A percentile compares a stretch with the other conserved stretches of the same genome.
Conservation (phyloP, 352 stramenopile genomes). For the Phytophthora tubulina region DNA sequence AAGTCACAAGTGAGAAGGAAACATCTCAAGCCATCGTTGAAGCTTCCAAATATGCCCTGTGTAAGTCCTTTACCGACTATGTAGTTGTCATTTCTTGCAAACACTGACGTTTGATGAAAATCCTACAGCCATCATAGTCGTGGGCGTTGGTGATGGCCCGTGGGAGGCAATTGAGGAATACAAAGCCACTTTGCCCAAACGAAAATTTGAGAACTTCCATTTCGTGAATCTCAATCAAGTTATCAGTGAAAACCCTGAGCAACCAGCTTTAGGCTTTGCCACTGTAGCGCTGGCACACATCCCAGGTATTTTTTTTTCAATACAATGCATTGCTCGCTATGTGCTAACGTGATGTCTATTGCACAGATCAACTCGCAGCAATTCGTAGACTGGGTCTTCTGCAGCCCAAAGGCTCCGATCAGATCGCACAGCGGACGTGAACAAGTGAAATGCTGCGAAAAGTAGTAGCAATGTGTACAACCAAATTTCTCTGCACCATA, state of each 20-base stretch:
- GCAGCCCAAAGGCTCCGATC: background rate
- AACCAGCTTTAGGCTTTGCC: conserved; percentile 73
- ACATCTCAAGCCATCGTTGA: conserved; percentile 74
- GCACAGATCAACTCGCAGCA: conserved; percentile 29
- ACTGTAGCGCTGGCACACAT: conserved; percentile 76
- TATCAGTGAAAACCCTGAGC: conserved; percentile 54
- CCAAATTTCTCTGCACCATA: conserved; percentile 5
- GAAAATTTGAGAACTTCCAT: conserved; percentile 85
- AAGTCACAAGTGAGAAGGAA: conserved; percentile 75
- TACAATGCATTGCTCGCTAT: background rate
- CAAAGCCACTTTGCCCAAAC: conserved; percentile 59
- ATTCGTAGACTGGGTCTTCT: conserved; percentile 30
- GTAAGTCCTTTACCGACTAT: conserved; percentile 44
- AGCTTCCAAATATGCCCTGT: conserved; percentile 76
- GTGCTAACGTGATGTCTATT: background rate
- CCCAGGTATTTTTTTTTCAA: conserved; percentile 32
- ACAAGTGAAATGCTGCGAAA: background rate
- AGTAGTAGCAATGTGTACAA: background rate
- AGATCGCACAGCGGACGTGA: background rate
- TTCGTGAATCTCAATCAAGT: conserved; percentile 76
- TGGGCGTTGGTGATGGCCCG: conserved; percentile 80
- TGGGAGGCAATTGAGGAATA: conserved; percentile 82
- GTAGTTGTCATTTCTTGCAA: background rate
- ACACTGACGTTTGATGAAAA: conserved; percentile 1
- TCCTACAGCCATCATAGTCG: conserved; percentile 72